Percentiles rank a stretch among this genome's conserved stretches.
Conservation (phyloP, 306 rosid genomes). For the Prunus kanzakura region DNA sequence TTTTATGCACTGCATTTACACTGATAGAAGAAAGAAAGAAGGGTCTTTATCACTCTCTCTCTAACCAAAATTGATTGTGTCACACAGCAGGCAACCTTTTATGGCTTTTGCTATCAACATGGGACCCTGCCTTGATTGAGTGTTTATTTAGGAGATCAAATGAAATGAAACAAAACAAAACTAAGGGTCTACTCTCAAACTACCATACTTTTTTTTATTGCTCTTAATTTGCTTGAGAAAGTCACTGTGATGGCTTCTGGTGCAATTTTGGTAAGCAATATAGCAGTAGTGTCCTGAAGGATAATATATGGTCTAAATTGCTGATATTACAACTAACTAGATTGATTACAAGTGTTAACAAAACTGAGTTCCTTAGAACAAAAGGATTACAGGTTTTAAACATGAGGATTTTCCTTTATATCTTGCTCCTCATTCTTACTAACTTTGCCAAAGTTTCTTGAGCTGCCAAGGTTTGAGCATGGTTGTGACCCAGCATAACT, state of each 20-base stretch:
- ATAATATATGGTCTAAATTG: background rate
- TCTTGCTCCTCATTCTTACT: constrained; percentile 81
- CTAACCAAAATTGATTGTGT: background rate
- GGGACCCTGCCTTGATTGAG: background rate
- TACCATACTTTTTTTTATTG: background rate
- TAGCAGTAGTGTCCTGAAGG: background rate
- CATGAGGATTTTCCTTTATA: constrained; percentile 20
- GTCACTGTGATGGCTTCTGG: background rate
- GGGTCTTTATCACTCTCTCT: background rate
- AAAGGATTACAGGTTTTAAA: constrained; percentile 13
- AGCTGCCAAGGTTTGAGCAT: constrained; percentile 78
- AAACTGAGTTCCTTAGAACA: constrained; percentile 25
- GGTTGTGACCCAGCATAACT: constrained; percentile 84
- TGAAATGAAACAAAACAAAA: background rate
- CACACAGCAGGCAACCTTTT: background rate
- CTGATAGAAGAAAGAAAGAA: background rate
- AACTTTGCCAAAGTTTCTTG: constrained; percentile 80
- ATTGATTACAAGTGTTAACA: constrained; percentile 23
- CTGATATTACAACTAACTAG: constrained; percentile 20
- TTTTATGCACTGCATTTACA: background rate
- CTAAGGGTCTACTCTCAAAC: background rate
- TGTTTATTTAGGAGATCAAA: background rate
- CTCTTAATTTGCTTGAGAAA: background rate
- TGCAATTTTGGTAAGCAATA: background rate
- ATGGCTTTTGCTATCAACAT: background rate